These are phyloP conservation scores for Aspergillus sojae DNA, from an alignment of 2,329 filamentous ascomycete genomes.

Conservation along the genomic window DNA sequence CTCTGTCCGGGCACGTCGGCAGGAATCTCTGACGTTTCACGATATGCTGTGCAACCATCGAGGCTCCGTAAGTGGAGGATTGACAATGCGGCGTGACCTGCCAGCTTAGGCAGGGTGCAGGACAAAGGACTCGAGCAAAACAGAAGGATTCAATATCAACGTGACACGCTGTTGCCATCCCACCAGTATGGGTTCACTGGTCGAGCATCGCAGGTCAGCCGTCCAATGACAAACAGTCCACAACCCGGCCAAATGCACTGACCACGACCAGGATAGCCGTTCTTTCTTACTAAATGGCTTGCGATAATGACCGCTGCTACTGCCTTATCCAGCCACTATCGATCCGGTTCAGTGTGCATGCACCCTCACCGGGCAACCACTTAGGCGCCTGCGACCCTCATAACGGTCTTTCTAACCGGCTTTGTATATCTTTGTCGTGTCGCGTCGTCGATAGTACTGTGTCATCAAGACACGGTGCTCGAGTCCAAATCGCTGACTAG, in stretches of 20 bases:
- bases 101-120: slow-evolving; percentile 4
- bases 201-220: background rate
- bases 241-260: background rate
- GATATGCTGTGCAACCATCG: slow-evolving; percentile 2
- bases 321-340: slow-evolving; percentile 4
- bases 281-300: background rate
- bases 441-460: background rate
- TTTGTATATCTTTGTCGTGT: background rate
- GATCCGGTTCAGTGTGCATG: slow-evolving; percentile 1
- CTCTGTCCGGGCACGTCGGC: background rate
- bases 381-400: background rate
- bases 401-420: background rate
- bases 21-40: background rate
- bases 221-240: background rate
- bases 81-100: slow-evolving; percentile 3
- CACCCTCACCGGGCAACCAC: background rate
- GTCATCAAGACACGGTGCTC: background rate
- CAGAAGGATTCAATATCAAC: background rate
- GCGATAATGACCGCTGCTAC: background rate
- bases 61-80: slow-evolving; percentile 6
- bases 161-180: background rate
- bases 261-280: background rate
- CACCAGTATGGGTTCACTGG: background rate
- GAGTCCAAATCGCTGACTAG: background rate
- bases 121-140: background rate